Evolutionary conservation across 2,329 filamentous ascomycete species (phyloP), one percentile per base, ranked within the genome.

Genomic region (Penicillium sp.): DNA sequence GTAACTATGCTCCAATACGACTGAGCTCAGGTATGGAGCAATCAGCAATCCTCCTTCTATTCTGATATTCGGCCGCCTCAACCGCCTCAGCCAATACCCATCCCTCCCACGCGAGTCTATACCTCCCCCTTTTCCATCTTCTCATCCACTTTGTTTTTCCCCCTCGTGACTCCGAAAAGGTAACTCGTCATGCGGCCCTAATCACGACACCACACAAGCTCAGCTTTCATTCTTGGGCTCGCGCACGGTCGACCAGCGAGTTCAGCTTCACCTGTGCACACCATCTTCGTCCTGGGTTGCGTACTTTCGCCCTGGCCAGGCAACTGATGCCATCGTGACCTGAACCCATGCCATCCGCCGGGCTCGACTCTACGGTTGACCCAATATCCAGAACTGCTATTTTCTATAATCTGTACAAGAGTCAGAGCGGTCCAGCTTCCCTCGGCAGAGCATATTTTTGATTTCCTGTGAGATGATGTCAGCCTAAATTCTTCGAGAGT

Each of bases 151-250:
- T 20, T 35, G n/a, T 49, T 12, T 48, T 48, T 17, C 35, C 2
- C 28, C n/a, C 31, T 17, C 47, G 11, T 20, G 47, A 11, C 31
- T 49, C 28, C 47, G 47, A 49, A 35, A 15, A 47, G 25, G 20
- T n/a, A n/a, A 31, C 25, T 35, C 47, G n/a, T 49, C 47, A 35
- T 35, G n/a, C 47, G 47, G n/a, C 47, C n/a, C n/a, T 49, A n/a
- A 49, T 49, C 47, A 49, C 47, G 31, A 34, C 28, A 49, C 47
- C 47, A 25, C 25, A 47, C 47, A 49, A 49, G 47, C 47, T 22
- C 28, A 35, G 5, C 3, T 35, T 20, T 17, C 28, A 28, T 35
- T 49, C 31, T 49, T 49, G 31, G 47, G 31, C 47, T 31, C 28
- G 47, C 47, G 47, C 47, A 49, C 31, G 47, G 47, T 49, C 28